phyloP scores from a whole-genome alignment of 2,329 filamentous ascomycete genomes.

The Coniochaeta sp. region DNA sequence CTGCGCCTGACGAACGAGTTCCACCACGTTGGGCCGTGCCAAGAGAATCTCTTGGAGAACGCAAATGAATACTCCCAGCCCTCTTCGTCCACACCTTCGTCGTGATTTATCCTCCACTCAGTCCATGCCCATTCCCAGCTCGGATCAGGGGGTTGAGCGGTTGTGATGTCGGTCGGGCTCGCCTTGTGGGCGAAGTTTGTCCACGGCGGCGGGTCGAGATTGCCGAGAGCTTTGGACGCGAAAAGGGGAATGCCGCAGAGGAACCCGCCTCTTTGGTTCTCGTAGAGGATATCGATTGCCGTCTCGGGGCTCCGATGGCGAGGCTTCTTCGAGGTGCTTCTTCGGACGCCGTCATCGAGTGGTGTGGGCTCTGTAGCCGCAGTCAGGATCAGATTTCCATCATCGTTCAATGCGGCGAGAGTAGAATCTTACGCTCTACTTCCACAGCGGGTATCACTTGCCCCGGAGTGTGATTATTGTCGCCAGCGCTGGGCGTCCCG shows the following conservation, averaged over 20 bases:
- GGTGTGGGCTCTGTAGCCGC: constrained; percentile 11
- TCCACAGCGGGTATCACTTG: constrained; percentile 5
- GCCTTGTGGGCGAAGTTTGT: constrained; percentile 60
- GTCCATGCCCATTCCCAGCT: constrained; percentile 85
- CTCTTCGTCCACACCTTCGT: constrained; percentile 76
- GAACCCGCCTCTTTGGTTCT: constrained; percentile 89
- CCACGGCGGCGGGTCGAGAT: constrained; percentile 82
- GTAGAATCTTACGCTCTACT: constrained; percentile 10
- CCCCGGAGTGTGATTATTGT: background rate
- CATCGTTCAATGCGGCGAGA: background rate
- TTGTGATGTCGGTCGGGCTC: constrained; percentile 63
- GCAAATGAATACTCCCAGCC: constrained; percentile 96
- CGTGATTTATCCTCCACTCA: constrained; percentile 60
- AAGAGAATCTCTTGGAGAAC: constrained; percentile 67
- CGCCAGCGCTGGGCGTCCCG: background rate
- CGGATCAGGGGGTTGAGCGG: constrained; percentile 88
- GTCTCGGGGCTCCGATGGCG: constrained; percentile 33
- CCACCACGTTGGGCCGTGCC: constrained; percentile 90
- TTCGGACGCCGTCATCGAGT: background rate
- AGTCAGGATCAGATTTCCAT: background rate
- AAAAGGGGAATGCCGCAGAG: constrained; percentile 88
- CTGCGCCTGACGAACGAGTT: constrained; percentile 89
- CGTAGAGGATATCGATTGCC: constrained; percentile 82
- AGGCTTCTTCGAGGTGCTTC: constrained; percentile 14
- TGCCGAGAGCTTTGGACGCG: constrained; percentile 75